Base-by-base conservation (phyloP, 2,329 filamentous ascomycete genomes). In the Venturia oleaginea region DNA sequence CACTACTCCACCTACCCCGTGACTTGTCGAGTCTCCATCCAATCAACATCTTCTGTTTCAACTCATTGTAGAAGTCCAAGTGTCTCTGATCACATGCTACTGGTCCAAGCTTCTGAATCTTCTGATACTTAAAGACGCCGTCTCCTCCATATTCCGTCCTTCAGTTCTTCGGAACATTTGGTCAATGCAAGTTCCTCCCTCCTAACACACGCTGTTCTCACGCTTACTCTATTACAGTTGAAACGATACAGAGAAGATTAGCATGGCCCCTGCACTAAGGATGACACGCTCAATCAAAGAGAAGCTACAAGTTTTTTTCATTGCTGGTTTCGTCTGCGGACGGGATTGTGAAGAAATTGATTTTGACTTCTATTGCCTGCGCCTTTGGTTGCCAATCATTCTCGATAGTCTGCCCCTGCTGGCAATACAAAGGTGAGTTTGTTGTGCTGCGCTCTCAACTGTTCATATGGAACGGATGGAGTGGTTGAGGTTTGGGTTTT, bases 211-310 rank as follows among this genome's bases (percentile, higher is more conserved):
- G 3, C 10, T 13, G 11, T 13, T 40, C 37, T 40, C 15, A 3
- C 15, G 37, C 37, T 40, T 13, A 40, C 11, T 40, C 17, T 15
- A 15, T 40, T 15, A 40, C 38, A 40, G 38, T 40, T 60, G 59
- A 60, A 60, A 60, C 59, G 59, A 60, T 60, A 60, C 59, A 60
- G 59, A 60, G 76, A 78, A 77, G 76, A 77, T 79, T 79, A 79
- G 77, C 77, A 81, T 81, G 77, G 78, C 78, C 77, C 84, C 83
- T 86, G 83, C 84, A 86, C 90, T 92, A 93, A 93, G 90, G 90
- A 92, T 93, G 90, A 92, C 89, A 92, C 87, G 86, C 86, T 88
- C 82, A 85, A 86, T 85, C 85, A 88, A 88, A 89, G 86, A 88
- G 86, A 87, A 57, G 51, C 51, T 57, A 57, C 51, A 37, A 57